Percentiles rank a stretch among this genome's conserved stretches.
These are phyloP conservation scores for Dothidotthia symphoricarpi DNA, from an alignment of 2,329 filamentous ascomycete genomes.

Conservation along the genomic window DNA sequence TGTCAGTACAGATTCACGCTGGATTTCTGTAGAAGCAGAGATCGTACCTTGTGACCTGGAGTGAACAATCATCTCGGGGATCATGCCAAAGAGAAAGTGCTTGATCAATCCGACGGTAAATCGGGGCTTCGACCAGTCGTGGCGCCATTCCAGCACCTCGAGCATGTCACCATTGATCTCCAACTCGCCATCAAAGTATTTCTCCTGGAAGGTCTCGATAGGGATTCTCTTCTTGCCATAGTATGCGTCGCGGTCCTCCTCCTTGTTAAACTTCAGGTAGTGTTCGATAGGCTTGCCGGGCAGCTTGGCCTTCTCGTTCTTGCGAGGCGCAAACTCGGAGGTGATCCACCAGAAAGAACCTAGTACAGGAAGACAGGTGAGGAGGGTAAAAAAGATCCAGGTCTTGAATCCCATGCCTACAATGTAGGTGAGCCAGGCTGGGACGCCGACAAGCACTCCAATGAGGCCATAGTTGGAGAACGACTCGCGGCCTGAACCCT, in stretches of 20 bases:
- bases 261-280: constrained; percentile 78
- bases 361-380: constrained; percentile 77
- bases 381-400: constrained; percentile 77
- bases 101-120: constrained; percentile 85
- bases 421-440: constrained; percentile 79
- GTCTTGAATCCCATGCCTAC: constrained; percentile 84
- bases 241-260: constrained; percentile 63
- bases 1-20: too few relatives aligned
- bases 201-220: constrained; percentile 93
- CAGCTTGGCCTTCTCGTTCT: constrained; percentile 86
- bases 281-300: constrained; percentile 86
- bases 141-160: constrained; percentile 87
- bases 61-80: constrained; percentile 90
- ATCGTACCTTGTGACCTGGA: constrained; percentile 75
- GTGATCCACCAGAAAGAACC: constrained; percentile 76
- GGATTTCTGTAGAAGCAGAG: not conserved
- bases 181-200: constrained; percentile 94
- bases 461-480: constrained; percentile 84
- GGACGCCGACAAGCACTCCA: constrained; percentile 66
- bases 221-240: constrained; percentile 77
- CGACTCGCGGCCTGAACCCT: constrained; percentile 76
- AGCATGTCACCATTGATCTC: constrained; percentile 93
- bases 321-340: constrained; percentile 79
- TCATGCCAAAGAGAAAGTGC: constrained; percentile 83
- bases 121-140: constrained; percentile 94